These are phyloP conservation scores for Sporobolomyces phaffii DNA, from an alignment of 768 basidiomycete genomes.

Conservation along the genomic window DNA sequence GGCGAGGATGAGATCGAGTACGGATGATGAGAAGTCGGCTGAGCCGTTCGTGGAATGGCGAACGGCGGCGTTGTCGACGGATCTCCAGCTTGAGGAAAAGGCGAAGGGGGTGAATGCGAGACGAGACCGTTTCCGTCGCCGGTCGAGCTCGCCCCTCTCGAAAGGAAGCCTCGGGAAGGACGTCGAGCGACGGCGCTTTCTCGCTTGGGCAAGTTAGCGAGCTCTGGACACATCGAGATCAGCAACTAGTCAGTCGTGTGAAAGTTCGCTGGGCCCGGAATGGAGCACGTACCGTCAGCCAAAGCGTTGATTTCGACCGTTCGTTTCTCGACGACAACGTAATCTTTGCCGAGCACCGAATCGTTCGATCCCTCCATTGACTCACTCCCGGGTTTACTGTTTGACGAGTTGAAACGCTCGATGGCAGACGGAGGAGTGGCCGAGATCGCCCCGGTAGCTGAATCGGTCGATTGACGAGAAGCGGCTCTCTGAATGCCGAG, in stretches of 20 bases:
- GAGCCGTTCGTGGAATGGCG: conserved; percentile 37
- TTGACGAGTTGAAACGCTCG: conserved; percentile 19
- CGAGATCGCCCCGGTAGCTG: not conserved
- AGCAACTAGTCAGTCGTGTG: not conserved
- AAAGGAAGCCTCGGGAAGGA: conserved; percentile 41
- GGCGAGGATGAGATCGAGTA: conserved; percentile 37
- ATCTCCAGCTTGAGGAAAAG: conserved; percentile 42
- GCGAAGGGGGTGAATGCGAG: conserved; percentile 46
- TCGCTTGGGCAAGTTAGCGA: conserved; percentile 47
- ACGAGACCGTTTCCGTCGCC: conserved; percentile 43
- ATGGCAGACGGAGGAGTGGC: conserved; percentile 14
- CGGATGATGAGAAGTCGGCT: conserved; percentile 28
- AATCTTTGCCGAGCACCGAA: conserved; percentile 57
- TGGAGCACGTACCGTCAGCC: conserved; percentile 66
- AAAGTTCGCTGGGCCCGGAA: not conserved
- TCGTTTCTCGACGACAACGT: conserved; percentile 86
- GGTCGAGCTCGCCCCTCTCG: conserved; percentile 41
- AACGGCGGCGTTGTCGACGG: conserved; percentile 48
- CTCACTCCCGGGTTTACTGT: conserved; percentile 43
- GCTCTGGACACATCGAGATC: conserved; percentile 43
- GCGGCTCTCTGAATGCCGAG: not conserved
- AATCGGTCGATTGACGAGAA: not conserved
- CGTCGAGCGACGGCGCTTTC: conserved; percentile 46
- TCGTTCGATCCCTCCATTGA: conserved; percentile 48
- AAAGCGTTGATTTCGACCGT: conserved; percentile 87